These are phyloP conservation scores for Litsea cubeba DNA, from an alignment of 164 flowering plant species.

Conservation along the genomic window DNA sequence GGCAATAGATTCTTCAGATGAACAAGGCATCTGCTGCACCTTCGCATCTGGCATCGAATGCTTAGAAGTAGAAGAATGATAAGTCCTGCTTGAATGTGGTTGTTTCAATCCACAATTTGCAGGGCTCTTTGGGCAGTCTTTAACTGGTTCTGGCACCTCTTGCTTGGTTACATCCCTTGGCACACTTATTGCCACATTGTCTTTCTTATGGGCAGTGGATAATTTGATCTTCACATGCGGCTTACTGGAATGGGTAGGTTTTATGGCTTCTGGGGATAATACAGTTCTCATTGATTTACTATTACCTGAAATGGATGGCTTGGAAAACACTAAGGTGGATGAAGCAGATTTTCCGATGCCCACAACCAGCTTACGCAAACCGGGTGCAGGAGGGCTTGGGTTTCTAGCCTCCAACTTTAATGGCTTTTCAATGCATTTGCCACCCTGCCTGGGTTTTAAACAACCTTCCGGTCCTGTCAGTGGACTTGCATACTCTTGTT, in stretches of 20 bases:
- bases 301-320: conserved; percentile 32
- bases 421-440: conserved; percentile 30
- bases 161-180: conserved; percentile 33
- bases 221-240: conserved; percentile 27
- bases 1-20: conserved; percentile 39
- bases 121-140: conserved; percentile 44
- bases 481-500: conserved; percentile 26
- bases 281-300: conserved; percentile 7
- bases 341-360: conserved; percentile 43
- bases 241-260: conserved; percentile 23
- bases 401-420: conserved; percentile 20
- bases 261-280: conserved; percentile 25
- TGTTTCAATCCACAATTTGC: conserved; percentile 32
- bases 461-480: conserved; percentile 25
- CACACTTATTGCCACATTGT: conserved; percentile 19
- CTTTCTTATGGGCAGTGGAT: conserved; percentile 34
- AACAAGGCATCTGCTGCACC: conserved; percentile 28
- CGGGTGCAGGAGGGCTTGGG: conserved; percentile 19
- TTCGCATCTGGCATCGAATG: conserved; percentile 38
- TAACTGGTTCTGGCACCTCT: conserved; percentile 29
- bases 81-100: conserved; percentile 32
- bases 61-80: conserved; percentile 36
- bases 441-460: conserved; percentile 31
- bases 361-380: conserved; percentile 36
- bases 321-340: conserved; percentile 23